These are phyloP conservation scores for Camellia japonica DNA, from an alignment of 148 eudicot species.

Conservation along the genomic window DNA sequence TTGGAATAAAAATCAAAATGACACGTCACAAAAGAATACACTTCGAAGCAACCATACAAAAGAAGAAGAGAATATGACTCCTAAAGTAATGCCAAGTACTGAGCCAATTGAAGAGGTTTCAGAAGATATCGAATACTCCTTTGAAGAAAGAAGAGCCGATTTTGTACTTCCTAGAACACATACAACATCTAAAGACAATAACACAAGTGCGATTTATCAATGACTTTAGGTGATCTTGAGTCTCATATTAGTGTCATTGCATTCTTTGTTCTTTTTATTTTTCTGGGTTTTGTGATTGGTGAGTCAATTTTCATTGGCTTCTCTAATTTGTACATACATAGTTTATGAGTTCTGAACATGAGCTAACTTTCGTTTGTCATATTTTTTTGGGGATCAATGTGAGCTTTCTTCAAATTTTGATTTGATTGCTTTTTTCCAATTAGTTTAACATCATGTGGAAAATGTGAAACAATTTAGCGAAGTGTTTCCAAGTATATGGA, in stretches of 20 bases:
- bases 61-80: slow-evolving; percentile 51
- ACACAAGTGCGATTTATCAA: slow-evolving; percentile 26
- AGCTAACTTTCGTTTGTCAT: not conserved
- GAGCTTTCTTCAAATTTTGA: no score
- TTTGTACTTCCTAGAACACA: slow-evolving; percentile 45
- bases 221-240: not conserved
- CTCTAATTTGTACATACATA: not conserved
- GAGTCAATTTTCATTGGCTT: slow-evolving; percentile 22
- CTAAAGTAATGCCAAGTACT: slow-evolving; percentile 33
- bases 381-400: not conserved
- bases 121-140: slow-evolving; percentile 69
- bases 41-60: slow-evolving; percentile 22
- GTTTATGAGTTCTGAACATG: not conserved
- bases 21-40: slow-evolving; percentile 28
- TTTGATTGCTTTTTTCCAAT: no score
- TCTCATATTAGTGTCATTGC: not conserved
- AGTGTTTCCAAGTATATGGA: no score
- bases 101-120: slow-evolving; percentile 25
- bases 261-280: not conserved
- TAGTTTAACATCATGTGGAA: no score
- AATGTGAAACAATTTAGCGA: no score
- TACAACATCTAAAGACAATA: slow-evolving; percentile 22
- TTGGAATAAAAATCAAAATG: slow-evolving; percentile 36
- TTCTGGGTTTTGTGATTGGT: not conserved
- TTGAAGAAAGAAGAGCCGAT: slow-evolving; percentile 71